Conservation (phyloP, 2,329 filamentous ascomycete species). For the Botrytis squamosa region DNA sequence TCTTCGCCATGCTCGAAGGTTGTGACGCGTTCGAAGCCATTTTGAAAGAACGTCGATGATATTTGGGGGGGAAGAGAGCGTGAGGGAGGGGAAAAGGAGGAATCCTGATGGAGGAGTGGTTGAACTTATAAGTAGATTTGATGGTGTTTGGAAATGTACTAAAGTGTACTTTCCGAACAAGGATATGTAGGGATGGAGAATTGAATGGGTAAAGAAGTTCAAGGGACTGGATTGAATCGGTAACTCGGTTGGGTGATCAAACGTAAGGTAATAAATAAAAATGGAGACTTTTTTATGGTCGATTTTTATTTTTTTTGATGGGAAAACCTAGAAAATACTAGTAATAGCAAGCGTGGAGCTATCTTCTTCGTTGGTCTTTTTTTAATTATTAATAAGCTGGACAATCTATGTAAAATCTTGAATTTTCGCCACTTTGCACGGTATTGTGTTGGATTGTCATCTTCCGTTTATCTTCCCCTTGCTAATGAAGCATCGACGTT, state of each 20-base stretch:
- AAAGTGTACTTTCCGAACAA: conserved; percentile 10
- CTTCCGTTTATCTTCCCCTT: background rate
- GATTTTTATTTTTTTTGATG: background rate
- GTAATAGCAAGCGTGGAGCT: background rate
- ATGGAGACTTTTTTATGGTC: background rate
- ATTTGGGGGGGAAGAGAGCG: conserved; percentile 13
- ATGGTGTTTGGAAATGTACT: background rate
- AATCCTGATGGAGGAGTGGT: background rate
- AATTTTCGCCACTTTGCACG: background rate
- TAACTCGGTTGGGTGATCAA: conserved; percentile 14
- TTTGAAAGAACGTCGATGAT: conserved; percentile 23
- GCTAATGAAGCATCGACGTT: background rate
- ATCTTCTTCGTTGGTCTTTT: background rate
- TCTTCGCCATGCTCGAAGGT: conserved; percentile 35
- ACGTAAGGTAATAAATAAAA: background rate
- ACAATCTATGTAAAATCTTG: background rate
- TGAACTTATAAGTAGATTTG: conserved; percentile 20
- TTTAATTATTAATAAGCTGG: background rate
- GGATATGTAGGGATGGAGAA: conserved; percentile 2
- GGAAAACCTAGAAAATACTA: background rate
- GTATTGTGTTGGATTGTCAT: background rate
- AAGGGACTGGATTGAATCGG: conserved; percentile 14
- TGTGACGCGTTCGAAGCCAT: conserved; percentile 25
- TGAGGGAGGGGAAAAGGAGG: background rate
- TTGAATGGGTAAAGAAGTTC: background rate